Evolutionary conservation across 192 early-diverging fungal species (phyloP).

Genomic region (Phlyctochytrium arcticum): DNA sequence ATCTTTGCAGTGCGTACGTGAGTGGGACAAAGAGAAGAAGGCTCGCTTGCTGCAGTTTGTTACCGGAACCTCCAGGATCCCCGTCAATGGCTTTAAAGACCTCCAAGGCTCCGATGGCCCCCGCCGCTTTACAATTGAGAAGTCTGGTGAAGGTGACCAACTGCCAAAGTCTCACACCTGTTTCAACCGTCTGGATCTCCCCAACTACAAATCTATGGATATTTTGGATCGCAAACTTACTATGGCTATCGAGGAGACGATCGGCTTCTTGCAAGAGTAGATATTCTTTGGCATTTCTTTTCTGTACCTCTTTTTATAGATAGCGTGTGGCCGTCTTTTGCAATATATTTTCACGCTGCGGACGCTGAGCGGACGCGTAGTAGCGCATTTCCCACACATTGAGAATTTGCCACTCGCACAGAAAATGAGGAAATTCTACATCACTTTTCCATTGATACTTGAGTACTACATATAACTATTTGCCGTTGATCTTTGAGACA

Average conservation of each 20-base stretch:
- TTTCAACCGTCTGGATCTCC: conserved; percentile 97
- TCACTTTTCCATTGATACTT: no score
- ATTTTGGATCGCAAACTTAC: conserved; percentile 69
- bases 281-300: no score
- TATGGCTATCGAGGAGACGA: conserved; percentile 92
- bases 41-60: conserved; percentile 94
- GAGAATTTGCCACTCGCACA: no score
- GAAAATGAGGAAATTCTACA: no score
- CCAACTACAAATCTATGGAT: conserved; percentile 82
- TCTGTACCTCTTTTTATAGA: no score
- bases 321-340: no score
- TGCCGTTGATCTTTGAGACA: no score
- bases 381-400: no score
- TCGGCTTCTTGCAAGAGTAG: conserved; percentile 67
- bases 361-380: no score
- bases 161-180: conserved; percentile 95
- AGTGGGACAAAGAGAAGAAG: conserved; percentile 92
- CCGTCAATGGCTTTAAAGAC: conserved; percentile 98
- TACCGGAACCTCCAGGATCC: conserved; percentile 95
- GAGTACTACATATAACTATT: no score
- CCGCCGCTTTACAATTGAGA: conserved; percentile 92
- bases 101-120: conserved; percentile 96
- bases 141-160: conserved; percentile 76
- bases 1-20: conserved; percentile 58
- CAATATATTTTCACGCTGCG: no score